These are phyloP conservation scores for Pyricularia pennisetigena DNA, from an alignment of 2,329 filamentous ascomycete species.

Conservation along the genomic window DNA sequence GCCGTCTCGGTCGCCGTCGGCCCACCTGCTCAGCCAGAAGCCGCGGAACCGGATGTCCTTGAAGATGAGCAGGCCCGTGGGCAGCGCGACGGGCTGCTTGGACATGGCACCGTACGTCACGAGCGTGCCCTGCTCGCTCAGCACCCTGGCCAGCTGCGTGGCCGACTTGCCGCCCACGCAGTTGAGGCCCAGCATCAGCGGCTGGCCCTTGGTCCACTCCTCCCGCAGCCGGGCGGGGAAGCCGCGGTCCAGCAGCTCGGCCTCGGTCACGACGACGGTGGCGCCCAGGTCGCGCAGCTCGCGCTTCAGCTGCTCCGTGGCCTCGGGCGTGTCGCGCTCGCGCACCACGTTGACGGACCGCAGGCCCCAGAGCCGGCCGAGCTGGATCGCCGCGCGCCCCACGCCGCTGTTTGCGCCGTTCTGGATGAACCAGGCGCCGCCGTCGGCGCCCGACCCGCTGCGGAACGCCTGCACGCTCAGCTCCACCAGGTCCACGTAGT, in stretches of 20 bases:
- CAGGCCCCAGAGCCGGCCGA: conserved; percentile 77
- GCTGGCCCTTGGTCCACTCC: conserved; percentile 61
- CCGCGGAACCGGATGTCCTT: conserved; percentile 82
- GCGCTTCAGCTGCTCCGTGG: conserved; percentile 48
- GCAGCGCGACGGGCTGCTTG: conserved; percentile 71
- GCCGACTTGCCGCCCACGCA: conserved; percentile 88
- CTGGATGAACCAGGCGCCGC: conserved; percentile 93
- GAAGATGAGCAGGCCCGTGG: conserved; percentile 84
- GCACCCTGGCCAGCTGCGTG: conserved; percentile 63
- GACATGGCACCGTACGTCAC: conserved; percentile 97
- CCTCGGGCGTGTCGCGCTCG: conserved; percentile 53
- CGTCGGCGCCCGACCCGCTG: conserved; percentile 54
- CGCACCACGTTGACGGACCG: conserved; percentile 86
- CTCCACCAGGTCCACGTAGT: conserved; percentile 51
- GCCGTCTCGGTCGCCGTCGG: conserved; percentile 59
- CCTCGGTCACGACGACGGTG: conserved; percentile 45
- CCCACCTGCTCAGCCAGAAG: conserved; percentile 94
- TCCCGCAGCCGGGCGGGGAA: conserved; percentile 49
- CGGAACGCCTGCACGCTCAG: conserved; percentile 35
- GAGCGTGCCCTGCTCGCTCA: conserved; percentile 60
- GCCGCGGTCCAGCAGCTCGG: conserved; percentile 43
- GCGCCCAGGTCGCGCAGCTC: conserved; percentile 47
- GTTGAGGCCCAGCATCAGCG: conserved; percentile 73
- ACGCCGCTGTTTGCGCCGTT: conserved; percentile 95
- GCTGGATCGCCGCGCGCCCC: conserved; percentile 81